Base-by-base conservation (phyloP, 169 alveolate genomes). In the Pseudocohnilembus persalinus region DNA sequence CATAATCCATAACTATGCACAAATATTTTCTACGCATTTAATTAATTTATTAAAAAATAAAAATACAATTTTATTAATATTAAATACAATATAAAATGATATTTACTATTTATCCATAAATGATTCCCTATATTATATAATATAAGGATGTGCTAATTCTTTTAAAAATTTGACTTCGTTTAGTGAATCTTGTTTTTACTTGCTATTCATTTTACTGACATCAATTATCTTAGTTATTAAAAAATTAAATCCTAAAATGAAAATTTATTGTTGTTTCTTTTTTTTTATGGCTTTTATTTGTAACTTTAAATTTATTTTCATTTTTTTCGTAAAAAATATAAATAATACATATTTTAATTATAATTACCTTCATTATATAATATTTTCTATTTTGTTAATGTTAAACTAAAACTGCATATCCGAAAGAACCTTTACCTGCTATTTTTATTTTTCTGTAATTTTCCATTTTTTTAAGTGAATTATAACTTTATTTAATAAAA, bases 371-470 rank as follows among this genome's bases (percentile, higher is more conserved):
- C 93, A 96, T 96, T 6, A 95, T 96, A 84, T 91, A 96, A 31
- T 82, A 74, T 78, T 90, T 90, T 82, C 95, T 83, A 81, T 89
- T 96, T 64, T 65, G 31, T 33, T 84, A 92, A 65, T 83, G 64
- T 86, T 92, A 87, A 34, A 95, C 98, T 49, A 93, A 88, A 31
- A 92, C 93, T 29, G 97, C 98, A 64, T 88, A 88, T 25, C 98
- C 98, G 87, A 94, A 95, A 76, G 95, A 88, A 75, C 98, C 98
- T 89, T 94, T 95, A 4, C 98, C 98, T 80, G 94, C 91, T n/a
- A 93, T 85, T 87, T 94, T 93, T 31, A 94, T 85, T 81, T 91
- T 92, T 89, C 95, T 88, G 82, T 95, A 97, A 85, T 90, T 93
- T 72, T 93, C 97, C 96, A 93, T 93, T 4, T 11, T 49, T 49